phyloP scores from a whole-genome alignment of 1,139 yeast species.

The Arxiozyma heterogenica region DNA sequence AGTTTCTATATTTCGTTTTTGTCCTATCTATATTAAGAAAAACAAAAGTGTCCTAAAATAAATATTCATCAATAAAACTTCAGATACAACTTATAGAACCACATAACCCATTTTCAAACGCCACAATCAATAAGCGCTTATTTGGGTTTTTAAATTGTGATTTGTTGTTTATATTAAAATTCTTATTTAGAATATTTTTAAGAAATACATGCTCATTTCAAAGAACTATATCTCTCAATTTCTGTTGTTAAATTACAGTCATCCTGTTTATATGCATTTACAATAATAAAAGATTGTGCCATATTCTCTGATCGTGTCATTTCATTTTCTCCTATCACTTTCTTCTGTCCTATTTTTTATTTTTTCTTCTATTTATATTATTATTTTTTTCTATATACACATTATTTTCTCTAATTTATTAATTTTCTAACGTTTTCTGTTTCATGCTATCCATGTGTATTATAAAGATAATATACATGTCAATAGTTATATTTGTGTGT shows the following conservation, averaged over 20 bases:
- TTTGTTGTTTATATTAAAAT: neutral
- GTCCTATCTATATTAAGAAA: neutral
- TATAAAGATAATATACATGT: no score
- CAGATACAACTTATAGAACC: neutral
- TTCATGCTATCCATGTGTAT: neutral
- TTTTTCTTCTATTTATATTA: no score
- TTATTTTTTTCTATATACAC: no score
- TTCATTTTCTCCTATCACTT: no score
- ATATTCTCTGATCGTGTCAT: no score
- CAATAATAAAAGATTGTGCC: no score
- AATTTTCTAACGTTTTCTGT: no score
- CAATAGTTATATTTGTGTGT: no score
- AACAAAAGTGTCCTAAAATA: neutral
- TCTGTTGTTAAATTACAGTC: neutral
- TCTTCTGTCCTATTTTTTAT: no score
- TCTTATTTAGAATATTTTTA: no score
- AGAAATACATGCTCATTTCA: no score
- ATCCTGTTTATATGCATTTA: neutral
- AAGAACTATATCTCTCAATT: neutral
- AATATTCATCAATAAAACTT: neutral
- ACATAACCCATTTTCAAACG: neutral
- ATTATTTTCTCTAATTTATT: no score
- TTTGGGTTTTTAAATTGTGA: neutral
- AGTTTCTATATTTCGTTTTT: neutral
- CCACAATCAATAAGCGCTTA: neutral